Conservation (phyloP, 768 basidiomycete genomes). For the Holtermanniella nyarrowii region DNA sequence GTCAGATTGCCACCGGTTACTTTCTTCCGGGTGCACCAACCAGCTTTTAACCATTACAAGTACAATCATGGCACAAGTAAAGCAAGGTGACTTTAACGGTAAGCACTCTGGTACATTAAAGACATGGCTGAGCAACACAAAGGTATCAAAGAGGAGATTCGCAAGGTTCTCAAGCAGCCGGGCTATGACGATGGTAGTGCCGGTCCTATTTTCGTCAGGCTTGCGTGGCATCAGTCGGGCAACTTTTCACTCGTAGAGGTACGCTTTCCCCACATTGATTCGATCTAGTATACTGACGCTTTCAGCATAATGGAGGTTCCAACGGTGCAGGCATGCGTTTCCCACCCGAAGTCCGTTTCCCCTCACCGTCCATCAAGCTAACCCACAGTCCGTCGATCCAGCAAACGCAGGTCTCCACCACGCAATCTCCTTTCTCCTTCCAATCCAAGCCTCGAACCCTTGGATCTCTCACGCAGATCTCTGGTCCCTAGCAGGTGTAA, state of each 20-base stretch:
- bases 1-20: not conserved
- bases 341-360: conserved; percentile 21
- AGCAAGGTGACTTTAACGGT: conserved; percentile 29
- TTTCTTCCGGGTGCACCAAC: not conserved
- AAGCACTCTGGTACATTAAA: not conserved
- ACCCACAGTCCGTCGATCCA: conserved; percentile 28
- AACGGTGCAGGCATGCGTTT: conserved; percentile 40
- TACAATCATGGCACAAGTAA: conserved; percentile 19
- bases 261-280: conserved; percentile 1
- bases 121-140: not conserved
- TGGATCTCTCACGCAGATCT: conserved; percentile 40
- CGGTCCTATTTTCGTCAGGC: conserved; percentile 39
- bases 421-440: conserved; percentile 39
- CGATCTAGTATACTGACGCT: not conserved
- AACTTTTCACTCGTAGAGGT: conserved; percentile 37
- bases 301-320: conserved; percentile 35
- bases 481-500: conserved; percentile 40
- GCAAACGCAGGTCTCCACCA: conserved; percentile 36
- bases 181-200: conserved; percentile 40
- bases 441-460: conserved; percentile 40
- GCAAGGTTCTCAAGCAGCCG: conserved; percentile 36
- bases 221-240: conserved; percentile 32
- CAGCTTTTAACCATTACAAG: not conserved
- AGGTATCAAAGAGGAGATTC: conserved; percentile 35
- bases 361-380: not conserved